Evolutionary conservation across 139 green algal species (phyloP), one percentile per base, ranked within the genome.

Genomic region (Asterochloris sp.): DNA sequence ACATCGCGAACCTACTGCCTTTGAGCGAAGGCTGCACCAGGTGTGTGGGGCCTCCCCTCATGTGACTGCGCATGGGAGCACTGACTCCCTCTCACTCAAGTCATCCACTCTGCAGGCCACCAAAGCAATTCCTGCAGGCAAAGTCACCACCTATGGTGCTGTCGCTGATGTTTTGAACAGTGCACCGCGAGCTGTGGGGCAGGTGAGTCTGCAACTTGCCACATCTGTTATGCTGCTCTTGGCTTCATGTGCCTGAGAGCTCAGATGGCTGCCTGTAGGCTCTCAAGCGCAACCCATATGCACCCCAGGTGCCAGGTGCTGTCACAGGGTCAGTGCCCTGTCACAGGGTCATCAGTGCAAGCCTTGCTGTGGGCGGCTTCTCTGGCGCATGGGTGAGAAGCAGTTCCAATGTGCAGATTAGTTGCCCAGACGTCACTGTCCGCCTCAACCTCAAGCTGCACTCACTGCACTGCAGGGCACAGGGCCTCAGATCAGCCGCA

Each of bases 281-380:
- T 0, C 85, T 97, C 74, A 80, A 87, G 4, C 85, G 88, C 17
- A 97, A 97, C 81, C 93, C 93, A 0, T 96, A 88, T 82, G 93
- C 93, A 0, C 93, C 93, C 0, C 27, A 78, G 4, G 91, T 97
- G 21, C 93, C 93, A n/a, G n/a, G n/a, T n/a, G n/a, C 4, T 97
- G 93, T 85, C 93, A 97, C 85, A 81, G 93, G 2, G 91, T 97
- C 21, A 89, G 91, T 97, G 21, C 93, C 93, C 4, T 97, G 93
- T 85, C 93, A 97, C 85, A 81, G 93, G 2, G 91, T 97, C 21
- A 89, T 97, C 11, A 90, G 91, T 11, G 74, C 85, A 15, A 79
- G 86, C n/a, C 78, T 92, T 0, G 26, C 88, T 11, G 80, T 97
- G n/a, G 93, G 93, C 11, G 93, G 93, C 14, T 97, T 97, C 82